Base-by-base conservation (phyloP, 208 protist species). In the Trypanosoma congolense region DNA sequence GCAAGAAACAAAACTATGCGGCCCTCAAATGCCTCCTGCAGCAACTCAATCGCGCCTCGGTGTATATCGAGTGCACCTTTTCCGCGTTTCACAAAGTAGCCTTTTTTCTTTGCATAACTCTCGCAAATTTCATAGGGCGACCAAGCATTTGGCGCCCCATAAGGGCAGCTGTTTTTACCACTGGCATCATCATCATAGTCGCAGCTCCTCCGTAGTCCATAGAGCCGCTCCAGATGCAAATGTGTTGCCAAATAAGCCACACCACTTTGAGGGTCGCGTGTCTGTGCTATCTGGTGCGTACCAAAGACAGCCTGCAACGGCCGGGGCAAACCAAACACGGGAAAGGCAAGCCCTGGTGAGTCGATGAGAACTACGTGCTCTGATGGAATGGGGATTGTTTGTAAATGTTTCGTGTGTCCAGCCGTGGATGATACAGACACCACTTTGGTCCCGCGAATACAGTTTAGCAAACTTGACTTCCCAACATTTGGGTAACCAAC, bases 321-420 rank as follows among this genome's bases (percentile, higher is more conserved):
- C 1, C 71, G 77, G 14, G 84, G 86, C 2, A 96, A 33, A 18
- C 79, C 87, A 44, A 78, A 72, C 12, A 87, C 71, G 14, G 97
- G 96, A 51, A 97, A 95, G 3, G 89, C 86, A 3, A 98, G 66
- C 5, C 97, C 97, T 0, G 97, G 97, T 58, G 91, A 96, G 75
- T 98, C 97, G 35, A 96, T 89, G 9, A 98, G 74, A 6, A 84
- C 80, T 50, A 98, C 59, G 21, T 68, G 30, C 49, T 95, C 81
- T 9, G 47, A 64, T 0, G 88, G 80, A 6, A 98, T 65, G 25
- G 85, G 85, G 30, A 98, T 97, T 1, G 96, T 98, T 70, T 99
- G 95, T 25, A 97, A 60, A 53, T 98, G 94, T 57, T 99, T 99
- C 18, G 97, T 99, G 72, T 98, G 96, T 0, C 97, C 97, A 3